phyloP scores from a whole-genome alignment of 768 basidiomycete species.

The Collybiopsis luxurians region DNA sequence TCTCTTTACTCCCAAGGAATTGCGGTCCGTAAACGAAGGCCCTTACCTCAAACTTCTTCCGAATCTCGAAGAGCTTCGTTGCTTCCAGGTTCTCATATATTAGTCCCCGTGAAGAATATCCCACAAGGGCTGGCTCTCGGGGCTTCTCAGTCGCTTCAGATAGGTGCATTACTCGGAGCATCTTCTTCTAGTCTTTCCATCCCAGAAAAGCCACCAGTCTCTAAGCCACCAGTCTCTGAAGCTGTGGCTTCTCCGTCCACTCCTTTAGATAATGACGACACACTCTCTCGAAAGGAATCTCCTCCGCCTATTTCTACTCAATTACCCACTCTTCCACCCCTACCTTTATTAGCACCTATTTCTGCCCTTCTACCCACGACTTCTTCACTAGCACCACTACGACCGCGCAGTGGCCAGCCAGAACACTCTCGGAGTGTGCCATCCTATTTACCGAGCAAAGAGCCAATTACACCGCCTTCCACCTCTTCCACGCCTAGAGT shows the following conservation, averaged over 20 bases:
- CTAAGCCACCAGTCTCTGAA: neutral
- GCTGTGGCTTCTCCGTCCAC: neutral
- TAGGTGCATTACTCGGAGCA: neutral
- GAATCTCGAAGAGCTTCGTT: neutral
- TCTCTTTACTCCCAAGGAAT: neutral
- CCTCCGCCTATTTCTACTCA: neutral
- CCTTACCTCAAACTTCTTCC: neutral
- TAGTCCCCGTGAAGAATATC: neutral
- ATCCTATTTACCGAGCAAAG: neutral
- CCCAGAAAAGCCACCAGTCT: neutral
- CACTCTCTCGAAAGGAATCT: neutral
- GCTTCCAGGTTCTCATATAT: neutral
- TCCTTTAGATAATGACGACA: neutral
- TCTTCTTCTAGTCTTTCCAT: neutral
- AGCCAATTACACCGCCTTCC: neutral
- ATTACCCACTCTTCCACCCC: neutral
- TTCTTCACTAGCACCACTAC: neutral
- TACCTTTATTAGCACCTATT: no score
- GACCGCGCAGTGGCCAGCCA: neutral
- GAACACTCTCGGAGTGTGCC: neutral
- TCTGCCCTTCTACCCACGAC: neutral
- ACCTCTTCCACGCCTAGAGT: neutral
- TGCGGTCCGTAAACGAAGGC: neutral
- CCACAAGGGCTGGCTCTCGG: no score
- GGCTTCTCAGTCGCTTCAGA: neutral